Percentiles rank a stretch among this genome's conserved stretches.
These are phyloP conservation scores for Cladosporium oxysporum DNA, from an alignment of 2,329 filamentous ascomycete genomes.

Conservation along the genomic window DNA sequence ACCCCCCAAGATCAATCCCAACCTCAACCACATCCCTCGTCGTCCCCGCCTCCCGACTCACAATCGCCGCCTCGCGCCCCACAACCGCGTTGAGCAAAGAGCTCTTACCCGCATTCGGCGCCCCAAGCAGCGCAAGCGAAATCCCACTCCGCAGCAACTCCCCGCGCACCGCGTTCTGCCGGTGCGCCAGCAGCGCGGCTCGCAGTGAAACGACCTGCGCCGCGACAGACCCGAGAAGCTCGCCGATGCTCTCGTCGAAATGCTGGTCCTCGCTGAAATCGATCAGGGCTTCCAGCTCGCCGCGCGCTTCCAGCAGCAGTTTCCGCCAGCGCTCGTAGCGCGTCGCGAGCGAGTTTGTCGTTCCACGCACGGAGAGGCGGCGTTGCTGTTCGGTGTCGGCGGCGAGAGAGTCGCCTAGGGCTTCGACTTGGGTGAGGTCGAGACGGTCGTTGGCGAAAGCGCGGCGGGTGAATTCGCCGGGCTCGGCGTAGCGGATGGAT, in stretches of 20 bases:
- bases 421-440: slow-evolving; percentile 79
- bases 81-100: slow-evolving; percentile 89
- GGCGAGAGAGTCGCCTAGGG: slow-evolving; percentile 60
- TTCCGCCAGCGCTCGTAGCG: slow-evolving; percentile 83
- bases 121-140: slow-evolving; percentile 79
- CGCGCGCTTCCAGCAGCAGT: slow-evolving; percentile 75
- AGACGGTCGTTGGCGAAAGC: slow-evolving; percentile 86
- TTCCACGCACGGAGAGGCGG: slow-evolving; percentile 77
- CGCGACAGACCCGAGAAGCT: slow-evolving; percentile 70
- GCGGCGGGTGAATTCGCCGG: slow-evolving; percentile 91
- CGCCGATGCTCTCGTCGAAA: slow-evolving; percentile 81
- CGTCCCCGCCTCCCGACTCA: slow-evolving; percentile 88
- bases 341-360: slow-evolving; percentile 63
- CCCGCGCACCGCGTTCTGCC: slow-evolving; percentile 74
- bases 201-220: slow-evolving; percentile 63
- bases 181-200: slow-evolving; percentile 66
- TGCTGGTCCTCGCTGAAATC: slow-evolving; percentile 98
- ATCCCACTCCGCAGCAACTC: slow-evolving; percentile 86
- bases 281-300: slow-evolving; percentile 91
- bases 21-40: slow-evolving; percentile 94
- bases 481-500: slow-evolving; percentile 80
- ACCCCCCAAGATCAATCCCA: slow-evolving; percentile 83
- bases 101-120: slow-evolving; percentile 93
- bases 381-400: slow-evolving; percentile 90
- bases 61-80: slow-evolving; percentile 90